Base-by-base conservation (phyloP, 2,329 filamentous ascomycete species). In the Leptographium procerum region DNA sequence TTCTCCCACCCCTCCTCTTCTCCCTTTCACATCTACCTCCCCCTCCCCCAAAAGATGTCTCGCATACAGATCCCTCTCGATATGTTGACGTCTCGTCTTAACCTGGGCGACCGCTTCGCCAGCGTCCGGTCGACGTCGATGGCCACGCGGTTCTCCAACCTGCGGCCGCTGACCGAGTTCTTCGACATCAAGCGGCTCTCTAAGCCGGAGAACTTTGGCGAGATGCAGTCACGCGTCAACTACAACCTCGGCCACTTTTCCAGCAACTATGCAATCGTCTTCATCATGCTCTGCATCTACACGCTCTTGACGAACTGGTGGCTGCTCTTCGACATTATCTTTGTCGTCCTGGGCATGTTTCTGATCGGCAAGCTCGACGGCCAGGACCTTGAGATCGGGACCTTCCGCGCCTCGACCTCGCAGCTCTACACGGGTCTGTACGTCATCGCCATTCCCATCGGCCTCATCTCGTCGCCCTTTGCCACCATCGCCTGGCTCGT, bases 201-300 rank as follows among this genome's bases (percentile, higher is more conserved):
- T 65, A 99, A 97, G 78, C 94, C 94, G 31, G 83, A 83, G 69
- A 95, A 95, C 77, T 96, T 97, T 57, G 66, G 53, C 64, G 91
- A 96, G 73, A 84, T 90, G 64, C 92, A 97, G 75, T 91, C 87
- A 66, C 85, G 92, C 64, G 86, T 96, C 76, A 95, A 95, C 80
- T 96, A 96, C 85, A 99, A 99, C 75, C 77, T 99, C 64, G 85
- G 88, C 72, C 88, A 97, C 78, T 99, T 95, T 80, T 95, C 91
- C 62, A 96, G 90, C 86, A 99, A 99, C 79, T 99, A 99, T 82
- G 87, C 88, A 65, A 87, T 88, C 63, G 83, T 97, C 66, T 96
- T 97, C 71, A 79, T 88, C 67, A 95, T 99, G 86, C 86, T 99
- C 69, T 89, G 88, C 78, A 87, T 99, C 75, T 99, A 99, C 80